These are phyloP conservation scores for Hemileia vastatrix DNA, from an alignment of 1,284 basidiomycete genomes.

Conservation along the genomic window DNA sequence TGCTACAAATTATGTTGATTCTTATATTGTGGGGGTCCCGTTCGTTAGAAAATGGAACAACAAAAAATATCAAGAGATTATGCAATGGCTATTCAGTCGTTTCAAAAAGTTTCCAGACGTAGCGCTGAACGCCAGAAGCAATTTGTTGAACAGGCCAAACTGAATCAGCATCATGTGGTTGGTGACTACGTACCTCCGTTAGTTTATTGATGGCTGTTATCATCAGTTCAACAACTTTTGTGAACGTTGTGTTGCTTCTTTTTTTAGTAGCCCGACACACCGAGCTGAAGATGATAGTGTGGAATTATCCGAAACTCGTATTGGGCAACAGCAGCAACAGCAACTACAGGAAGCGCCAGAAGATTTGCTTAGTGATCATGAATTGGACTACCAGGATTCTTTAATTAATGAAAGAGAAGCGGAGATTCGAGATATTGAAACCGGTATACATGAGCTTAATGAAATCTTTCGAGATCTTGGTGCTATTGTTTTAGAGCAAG, in stretches of 20 bases:
- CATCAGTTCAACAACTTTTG: neutral
- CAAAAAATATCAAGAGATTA: conserved; percentile 58
- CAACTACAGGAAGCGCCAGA: conserved; percentile 40
- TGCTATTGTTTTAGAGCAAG: conserved; percentile 87
- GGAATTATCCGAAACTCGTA: conserved; percentile 19
- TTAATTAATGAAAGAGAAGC: conserved; percentile 88
- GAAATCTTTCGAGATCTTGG: conserved; percentile 97
- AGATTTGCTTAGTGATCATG: conserved; percentile 55
- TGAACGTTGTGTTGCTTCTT: conserved; percentile 4
- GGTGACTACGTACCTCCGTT: conserved; percentile 54
- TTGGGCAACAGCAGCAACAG: conserved; percentile 31
- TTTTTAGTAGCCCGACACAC: conserved; percentile 21
- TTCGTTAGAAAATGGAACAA: conserved; percentile 20
- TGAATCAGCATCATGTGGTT: conserved; percentile 46
- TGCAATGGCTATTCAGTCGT: conserved; percentile 74
- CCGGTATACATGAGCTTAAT: conserved; percentile 88
- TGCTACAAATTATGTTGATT: conserved; percentile 8
- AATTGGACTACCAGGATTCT: conserved; percentile 91
- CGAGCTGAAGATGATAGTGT: conserved; percentile 11
- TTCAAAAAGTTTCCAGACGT: conserved; percentile 80
- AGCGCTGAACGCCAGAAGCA: conserved; percentile 77
- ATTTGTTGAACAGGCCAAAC: conserved; percentile 67
- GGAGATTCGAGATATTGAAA: conserved; percentile 94
- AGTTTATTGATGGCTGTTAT: neutral
- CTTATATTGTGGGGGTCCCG: too few relatives aligned